phyloP scores from a whole-genome alignment of 257 asterid species.

The Pogostemon cablin region DNA sequence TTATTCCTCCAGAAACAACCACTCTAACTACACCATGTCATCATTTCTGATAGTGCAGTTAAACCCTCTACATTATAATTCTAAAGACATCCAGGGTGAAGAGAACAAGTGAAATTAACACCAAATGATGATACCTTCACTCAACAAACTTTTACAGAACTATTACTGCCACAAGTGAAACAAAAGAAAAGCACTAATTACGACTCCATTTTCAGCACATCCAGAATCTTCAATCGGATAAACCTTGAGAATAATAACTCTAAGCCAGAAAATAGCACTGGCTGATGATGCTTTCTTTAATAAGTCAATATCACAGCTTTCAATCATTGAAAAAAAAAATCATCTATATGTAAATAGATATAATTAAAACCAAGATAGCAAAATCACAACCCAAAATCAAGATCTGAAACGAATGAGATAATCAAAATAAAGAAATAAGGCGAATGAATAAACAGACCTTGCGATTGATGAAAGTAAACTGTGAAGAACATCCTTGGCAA shows the following conservation, averaged over 20 bases:
- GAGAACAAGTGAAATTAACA: background rate
- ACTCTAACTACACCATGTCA: background rate
- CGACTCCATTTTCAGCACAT: constrained; percentile 17
- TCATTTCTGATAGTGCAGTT: background rate
- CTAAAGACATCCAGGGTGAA: background rate
- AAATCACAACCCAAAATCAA: constrained; percentile 7
- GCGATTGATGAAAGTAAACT: constrained; percentile 97
- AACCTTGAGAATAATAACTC: background rate
- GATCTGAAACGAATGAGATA: constrained; percentile 19
- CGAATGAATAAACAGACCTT: constrained; percentile 53
- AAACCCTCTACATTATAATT: background rate
- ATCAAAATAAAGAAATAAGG: background rate
- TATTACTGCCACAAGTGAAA: background rate
- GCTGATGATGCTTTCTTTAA: background rate
- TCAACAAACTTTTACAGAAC: constrained; percentile 1
- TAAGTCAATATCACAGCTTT: constrained; percentile 26
- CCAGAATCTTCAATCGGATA: constrained; percentile 5
- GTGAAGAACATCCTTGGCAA: constrained; percentile 96
- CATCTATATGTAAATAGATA: background rate
- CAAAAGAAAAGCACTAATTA: constrained; percentile 16
- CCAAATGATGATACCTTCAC: background rate
- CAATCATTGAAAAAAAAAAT: background rate
- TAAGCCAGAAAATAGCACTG: background rate
- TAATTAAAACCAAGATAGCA: background rate
- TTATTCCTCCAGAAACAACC: background rate